A percentile compares a stretch with the other conserved stretches of the same genome.
phyloP scores from a whole-genome alignment of 1,284 basidiomycete genomes.

The Amylostereum areolatum region DNA sequence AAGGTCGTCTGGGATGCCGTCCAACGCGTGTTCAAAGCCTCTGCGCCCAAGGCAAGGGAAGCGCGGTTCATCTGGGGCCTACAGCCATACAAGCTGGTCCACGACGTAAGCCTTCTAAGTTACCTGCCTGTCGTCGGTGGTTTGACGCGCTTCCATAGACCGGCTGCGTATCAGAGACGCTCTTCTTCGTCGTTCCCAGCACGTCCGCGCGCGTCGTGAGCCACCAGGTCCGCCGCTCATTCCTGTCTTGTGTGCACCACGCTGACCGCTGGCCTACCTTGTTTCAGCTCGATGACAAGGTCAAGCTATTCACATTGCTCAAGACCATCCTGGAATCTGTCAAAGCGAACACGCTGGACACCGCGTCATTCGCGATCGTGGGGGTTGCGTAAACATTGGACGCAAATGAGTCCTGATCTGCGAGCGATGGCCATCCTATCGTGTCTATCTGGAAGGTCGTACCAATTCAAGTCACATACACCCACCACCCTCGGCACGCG shows the following conservation, averaged over 20 bases:
- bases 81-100: conserved; percentile 45
- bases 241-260: background rate
- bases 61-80: conserved; percentile 28
- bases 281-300: conserved; percentile 24
- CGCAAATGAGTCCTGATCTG: no score
- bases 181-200: conserved; percentile 62
- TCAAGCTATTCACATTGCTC: conserved; percentile 16
- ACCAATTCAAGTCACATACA: no score
- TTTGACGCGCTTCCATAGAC: background rate
- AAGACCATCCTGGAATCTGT: background rate
- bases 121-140: background rate
- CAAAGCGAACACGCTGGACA: background rate
- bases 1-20: conserved; percentile 61
- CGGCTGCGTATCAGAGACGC: conserved; percentile 34
- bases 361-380: background rate
- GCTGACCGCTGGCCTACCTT: background rate
- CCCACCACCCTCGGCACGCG: no score
- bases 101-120: conserved; percentile 8
- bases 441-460: no score
- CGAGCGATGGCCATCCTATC: no score
- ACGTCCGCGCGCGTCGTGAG: conserved; percentile 61
- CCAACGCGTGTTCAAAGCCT: conserved; percentile 23
- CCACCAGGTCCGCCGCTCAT: conserved; percentile 45
- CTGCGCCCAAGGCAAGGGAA: background rate
- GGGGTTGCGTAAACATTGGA: background rate